Conservation (phyloP, 108 stramenopile genomes). For the Skeletonema menzelii region DNA sequence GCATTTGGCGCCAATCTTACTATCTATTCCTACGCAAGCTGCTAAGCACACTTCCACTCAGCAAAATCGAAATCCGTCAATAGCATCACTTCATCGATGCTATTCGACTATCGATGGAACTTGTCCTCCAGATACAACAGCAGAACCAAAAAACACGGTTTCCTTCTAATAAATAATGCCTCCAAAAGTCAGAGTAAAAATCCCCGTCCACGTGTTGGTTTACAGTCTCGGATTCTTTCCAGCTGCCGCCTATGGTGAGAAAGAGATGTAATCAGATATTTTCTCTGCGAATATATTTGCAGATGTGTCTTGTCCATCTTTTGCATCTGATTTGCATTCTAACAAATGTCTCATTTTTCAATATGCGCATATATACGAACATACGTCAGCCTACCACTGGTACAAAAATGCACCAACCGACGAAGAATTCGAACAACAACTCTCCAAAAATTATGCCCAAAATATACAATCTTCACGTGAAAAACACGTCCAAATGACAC, state of each 20-base stretch:
- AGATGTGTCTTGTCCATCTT: background rate
- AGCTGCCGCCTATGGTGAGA: slow-evolving; percentile 34
- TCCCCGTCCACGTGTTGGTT: slow-evolving; percentile 55
- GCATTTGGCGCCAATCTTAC: too few species aligned
- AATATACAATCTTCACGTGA: slow-evolving; percentile 32
- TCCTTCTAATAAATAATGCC: slow-evolving; percentile 5
- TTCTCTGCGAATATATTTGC: too few species aligned
- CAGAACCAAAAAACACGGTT: too few species aligned
- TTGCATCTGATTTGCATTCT: background rate
- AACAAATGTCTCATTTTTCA: background rate
- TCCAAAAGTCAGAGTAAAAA: slow-evolving; percentile 45
- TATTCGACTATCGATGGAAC: too few species aligned
- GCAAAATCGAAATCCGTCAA: too few species aligned
- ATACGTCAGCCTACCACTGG: slow-evolving; percentile 40
- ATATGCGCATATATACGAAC: too few species aligned
- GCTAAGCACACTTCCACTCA: too few species aligned
- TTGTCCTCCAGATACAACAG: too few species aligned
- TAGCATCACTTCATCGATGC: too few species aligned
- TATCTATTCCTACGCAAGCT: too few species aligned
- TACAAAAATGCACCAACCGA: slow-evolving; percentile 48
- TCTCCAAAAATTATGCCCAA: slow-evolving; percentile 46
- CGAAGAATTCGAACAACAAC: slow-evolving; percentile 43
- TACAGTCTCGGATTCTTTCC: slow-evolving; percentile 48
- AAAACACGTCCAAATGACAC: slow-evolving; percentile 34
- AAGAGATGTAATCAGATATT: background rate